Conservation (phyloP, 257 asterid species). For the Thymus mandschuricus region DNA sequence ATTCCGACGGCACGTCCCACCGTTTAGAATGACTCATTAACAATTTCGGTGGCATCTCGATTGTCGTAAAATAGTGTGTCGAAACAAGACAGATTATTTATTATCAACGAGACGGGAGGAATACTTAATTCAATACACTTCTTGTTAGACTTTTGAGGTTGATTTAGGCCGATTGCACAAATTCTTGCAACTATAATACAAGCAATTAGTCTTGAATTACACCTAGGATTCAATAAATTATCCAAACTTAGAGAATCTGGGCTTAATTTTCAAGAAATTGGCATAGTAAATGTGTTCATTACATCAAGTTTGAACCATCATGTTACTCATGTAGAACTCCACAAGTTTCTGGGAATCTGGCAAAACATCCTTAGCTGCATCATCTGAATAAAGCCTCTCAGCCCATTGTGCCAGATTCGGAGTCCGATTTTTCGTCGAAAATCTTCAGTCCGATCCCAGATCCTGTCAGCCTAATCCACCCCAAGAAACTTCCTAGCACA, state of each 20-base stretch:
- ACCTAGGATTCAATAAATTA: not conserved
- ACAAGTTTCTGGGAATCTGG: conserved; percentile 53
- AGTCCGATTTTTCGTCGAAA: conserved; percentile 43
- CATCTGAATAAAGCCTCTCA: conserved; percentile 39
- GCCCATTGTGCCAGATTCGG: conserved; percentile 64
- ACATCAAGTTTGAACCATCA: not conserved
- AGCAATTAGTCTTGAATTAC: not conserved
- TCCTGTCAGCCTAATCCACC: conserved; percentile 50
- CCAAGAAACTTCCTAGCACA: conserved; percentile 59
- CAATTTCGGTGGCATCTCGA: no score
- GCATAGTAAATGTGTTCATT: no score
- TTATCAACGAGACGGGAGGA: no score
- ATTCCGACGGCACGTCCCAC: no score
- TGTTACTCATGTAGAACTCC: conserved; percentile 32
- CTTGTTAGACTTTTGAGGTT: not conserved
- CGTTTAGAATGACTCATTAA: no score
- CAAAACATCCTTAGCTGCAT: conserved; percentile 53
- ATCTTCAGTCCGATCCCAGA: conserved; percentile 30
- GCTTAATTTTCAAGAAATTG: not conserved
- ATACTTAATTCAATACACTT: no score
- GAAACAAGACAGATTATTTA: no score
- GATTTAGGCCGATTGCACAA: not conserved
- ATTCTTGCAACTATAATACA: not conserved
- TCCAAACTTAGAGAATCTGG: not conserved
- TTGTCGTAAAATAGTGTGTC: no score